phyloP scores from a whole-genome alignment of 2,329 filamentous ascomycete genomes.

The Cercospora sp. region DNA sequence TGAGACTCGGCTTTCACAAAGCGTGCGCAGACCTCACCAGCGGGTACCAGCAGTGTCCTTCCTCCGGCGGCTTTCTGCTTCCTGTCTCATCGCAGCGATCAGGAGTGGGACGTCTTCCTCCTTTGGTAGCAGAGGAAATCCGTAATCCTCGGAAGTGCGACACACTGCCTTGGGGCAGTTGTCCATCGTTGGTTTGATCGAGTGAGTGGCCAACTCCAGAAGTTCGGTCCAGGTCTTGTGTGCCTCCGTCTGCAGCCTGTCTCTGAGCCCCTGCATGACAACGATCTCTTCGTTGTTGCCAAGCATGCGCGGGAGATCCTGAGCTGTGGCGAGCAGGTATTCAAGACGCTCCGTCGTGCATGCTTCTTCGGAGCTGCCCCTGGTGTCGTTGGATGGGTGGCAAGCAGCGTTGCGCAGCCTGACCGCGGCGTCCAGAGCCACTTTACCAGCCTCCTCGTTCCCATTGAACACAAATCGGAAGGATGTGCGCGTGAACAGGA shows the following conservation, averaged over 20 bases:
- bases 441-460: neutral
- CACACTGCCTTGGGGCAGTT: neutral
- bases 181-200: neutral
- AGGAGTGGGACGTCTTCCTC: neutral
- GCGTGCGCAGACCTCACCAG: neutral
- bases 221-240: constrained; percentile 1
- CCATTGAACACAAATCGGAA: neutral
- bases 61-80: neutral
- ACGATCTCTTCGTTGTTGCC: neutral
- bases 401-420: neutral
- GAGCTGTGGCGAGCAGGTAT: neutral
- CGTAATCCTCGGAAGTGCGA: neutral
- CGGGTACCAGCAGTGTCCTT: neutral
- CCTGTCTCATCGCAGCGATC: neutral
- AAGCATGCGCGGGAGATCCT: constrained; percentile 3
- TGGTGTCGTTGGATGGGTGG: neutral
- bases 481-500: neutral
- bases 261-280: neutral
- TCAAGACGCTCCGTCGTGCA: neutral
- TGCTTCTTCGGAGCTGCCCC: neutral
- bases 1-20: neutral
- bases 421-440: neutral
- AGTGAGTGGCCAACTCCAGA: neutral
- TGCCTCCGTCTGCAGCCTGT: constrained; percentile 5
- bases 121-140: neutral